Evolutionary conservation across 495 filamentous ascomycete genomes (phyloP).

Genomic region (Geopyxis carbonaria): DNA sequence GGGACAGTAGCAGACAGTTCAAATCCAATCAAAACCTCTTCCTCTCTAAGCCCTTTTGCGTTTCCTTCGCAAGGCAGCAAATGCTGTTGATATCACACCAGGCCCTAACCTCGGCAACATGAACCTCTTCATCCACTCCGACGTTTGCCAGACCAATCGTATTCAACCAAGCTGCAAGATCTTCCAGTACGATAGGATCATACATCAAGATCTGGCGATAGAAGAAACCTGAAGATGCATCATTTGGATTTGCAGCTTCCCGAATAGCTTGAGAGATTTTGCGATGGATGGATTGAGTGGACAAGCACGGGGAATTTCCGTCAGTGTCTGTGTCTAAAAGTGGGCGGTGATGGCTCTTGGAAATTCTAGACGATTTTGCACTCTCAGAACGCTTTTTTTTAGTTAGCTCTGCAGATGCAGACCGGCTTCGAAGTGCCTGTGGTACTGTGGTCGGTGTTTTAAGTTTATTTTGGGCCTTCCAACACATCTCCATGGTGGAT

Average conservation of each 20-base stretch:
- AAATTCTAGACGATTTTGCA: no score
- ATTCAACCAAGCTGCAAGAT: constrained; percentile 71
- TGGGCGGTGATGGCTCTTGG: background rate
- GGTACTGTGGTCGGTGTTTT: no score
- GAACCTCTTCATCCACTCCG: constrained; percentile 49
- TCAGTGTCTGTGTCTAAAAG: background rate
- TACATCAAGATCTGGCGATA: constrained; percentile 87
- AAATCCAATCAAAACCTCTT: constrained; percentile 32
- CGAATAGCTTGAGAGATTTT: constrained; percentile 15
- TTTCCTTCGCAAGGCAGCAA: constrained; percentile 48
- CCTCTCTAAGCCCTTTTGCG: constrained; percentile 30
- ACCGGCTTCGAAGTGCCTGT: no score
- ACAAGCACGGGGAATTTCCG: background rate
- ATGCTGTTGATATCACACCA: constrained; percentile 80
- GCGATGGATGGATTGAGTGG: constrained; percentile 2
- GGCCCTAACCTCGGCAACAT: constrained; percentile 40
- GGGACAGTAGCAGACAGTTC: no score
- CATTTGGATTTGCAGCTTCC: constrained; percentile 1
- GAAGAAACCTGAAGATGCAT: constrained; percentile 33
- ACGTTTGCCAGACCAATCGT: constrained; percentile 43
- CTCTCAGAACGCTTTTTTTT: no score
- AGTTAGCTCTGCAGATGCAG: no score
- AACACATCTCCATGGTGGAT: constrained; percentile 52
- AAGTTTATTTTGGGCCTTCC: constrained; percentile 39
- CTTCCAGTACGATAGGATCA: constrained; percentile 80